Evolutionary conservation across 2,329 filamentous ascomycete genomes (phyloP).

Genomic region (Penicillium sp.): DNA sequence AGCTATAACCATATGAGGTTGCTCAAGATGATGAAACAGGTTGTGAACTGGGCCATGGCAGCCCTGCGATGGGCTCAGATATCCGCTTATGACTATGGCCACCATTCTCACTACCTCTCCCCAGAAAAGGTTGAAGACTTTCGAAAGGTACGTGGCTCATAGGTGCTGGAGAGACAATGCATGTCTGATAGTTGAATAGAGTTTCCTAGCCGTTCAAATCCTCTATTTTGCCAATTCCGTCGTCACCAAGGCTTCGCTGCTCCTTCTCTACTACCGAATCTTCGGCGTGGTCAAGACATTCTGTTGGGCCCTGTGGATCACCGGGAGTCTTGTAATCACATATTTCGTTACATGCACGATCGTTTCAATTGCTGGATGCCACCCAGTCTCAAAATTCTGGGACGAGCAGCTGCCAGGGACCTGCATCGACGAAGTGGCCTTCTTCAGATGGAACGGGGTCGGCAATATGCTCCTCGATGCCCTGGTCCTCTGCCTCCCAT

Average conservation of each 20-base stretch:
- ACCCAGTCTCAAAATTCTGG: constrained; percentile 25
- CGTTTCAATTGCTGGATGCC: constrained; percentile 21
- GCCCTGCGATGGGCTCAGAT: constrained; percentile 21
- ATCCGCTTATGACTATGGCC: constrained; percentile 17
- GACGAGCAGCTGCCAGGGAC: constrained; percentile 14
- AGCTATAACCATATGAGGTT: not conserved
- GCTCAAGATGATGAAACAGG: constrained; percentile 6
- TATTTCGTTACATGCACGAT: constrained; percentile 26
- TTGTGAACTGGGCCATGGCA: constrained; percentile 26
- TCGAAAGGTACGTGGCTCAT: constrained; percentile 19
- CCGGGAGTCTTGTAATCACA: constrained; percentile 15
- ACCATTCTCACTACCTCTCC: constrained; percentile 14
- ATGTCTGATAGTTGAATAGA: constrained; percentile 12
- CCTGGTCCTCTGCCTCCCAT: constrained; percentile 27
- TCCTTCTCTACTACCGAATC: constrained; percentile 31
- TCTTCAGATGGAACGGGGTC: constrained; percentile 28
- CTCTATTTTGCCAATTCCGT: constrained; percentile 27
- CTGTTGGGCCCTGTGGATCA: constrained; percentile 20
- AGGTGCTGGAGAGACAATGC: not conserved
- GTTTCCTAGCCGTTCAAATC: constrained; percentile 25
- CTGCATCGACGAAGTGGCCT: constrained; percentile 24
- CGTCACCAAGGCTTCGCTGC: constrained; percentile 25
- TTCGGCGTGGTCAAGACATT: constrained; percentile 26
- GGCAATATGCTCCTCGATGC: constrained; percentile 28
- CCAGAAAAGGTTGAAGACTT: constrained; percentile 14